Conservation (phyloP, 345 rosid genomes). For the Euclidium syriacum region DNA sequence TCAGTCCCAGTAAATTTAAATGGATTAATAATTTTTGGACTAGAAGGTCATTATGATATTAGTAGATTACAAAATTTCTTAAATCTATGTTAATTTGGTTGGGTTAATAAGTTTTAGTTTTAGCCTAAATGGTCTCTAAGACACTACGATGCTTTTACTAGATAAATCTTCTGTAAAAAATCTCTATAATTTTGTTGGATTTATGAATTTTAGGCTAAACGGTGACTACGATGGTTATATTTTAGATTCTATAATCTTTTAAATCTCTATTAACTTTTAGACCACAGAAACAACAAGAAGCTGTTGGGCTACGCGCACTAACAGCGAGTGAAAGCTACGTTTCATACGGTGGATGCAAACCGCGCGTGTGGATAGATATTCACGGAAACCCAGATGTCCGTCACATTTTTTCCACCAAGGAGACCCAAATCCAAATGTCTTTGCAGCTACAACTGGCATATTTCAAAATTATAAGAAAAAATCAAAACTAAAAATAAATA, state of each 20-base stretch:
- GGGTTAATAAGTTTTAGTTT: not conserved
- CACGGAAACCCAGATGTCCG: conserved; percentile 13
- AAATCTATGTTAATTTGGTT: not conserved
- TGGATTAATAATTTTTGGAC: too few species aligned
- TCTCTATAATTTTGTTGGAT: not conserved
- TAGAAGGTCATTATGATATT: too few species aligned
- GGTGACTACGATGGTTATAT: not conserved
- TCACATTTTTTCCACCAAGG: conserved; percentile 20
- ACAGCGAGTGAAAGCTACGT: not conserved
- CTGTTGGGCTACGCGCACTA: not conserved
- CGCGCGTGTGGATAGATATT: conserved; percentile 5
- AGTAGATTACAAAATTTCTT: not conserved
- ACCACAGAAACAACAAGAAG: conserved; percentile 10
- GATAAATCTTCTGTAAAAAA: not conserved
- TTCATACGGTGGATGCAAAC: not conserved
- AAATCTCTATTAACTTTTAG: not conserved
- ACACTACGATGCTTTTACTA: not conserved
- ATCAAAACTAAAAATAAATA: not conserved
- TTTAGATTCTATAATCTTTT: not conserved
- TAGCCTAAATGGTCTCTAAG: not conserved
- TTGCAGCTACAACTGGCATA: not conserved
- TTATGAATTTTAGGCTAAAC: not conserved
- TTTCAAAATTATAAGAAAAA: not conserved
- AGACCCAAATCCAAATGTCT: conserved; percentile 14
- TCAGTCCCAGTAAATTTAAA: too few species aligned